Percentiles rank a stretch among this genome's conserved stretches.
These are phyloP conservation scores for Cyclaneusma minus DNA, from an alignment of 2,329 filamentous ascomycete species.

Conservation along the genomic window DNA sequence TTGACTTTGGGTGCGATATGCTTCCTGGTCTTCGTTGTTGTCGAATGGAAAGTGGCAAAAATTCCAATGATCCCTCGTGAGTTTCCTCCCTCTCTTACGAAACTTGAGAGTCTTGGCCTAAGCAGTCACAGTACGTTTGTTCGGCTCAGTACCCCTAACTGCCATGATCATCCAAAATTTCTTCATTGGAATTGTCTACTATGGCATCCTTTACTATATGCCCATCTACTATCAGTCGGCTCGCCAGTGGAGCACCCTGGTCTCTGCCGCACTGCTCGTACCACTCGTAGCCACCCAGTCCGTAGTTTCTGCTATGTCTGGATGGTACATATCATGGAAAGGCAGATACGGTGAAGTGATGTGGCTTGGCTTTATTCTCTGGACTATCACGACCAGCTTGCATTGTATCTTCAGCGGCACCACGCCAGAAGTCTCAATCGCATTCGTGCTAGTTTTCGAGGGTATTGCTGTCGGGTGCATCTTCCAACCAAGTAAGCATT, in stretches of 20 bases:
- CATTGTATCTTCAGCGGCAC: constrained; percentile 29
- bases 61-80: constrained; percentile 41
- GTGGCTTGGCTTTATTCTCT: constrained; percentile 21
- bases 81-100: constrained; percentile 6
- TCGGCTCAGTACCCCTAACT: constrained; percentile 33
- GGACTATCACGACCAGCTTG: constrained; percentile 35
- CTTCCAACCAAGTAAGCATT: constrained; percentile 23
- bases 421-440: constrained; percentile 30
- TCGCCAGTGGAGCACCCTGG: constrained; percentile 15
- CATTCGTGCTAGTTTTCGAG: constrained; percentile 31
- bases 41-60: constrained; percentile 37
- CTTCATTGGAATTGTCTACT: no score
- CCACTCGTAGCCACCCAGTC: constrained; percentile 33
- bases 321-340: constrained; percentile 38
- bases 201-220: constrained; percentile 44
- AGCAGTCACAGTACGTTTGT: constrained; percentile 28
- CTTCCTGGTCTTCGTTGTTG: constrained; percentile 31
- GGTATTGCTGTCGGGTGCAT: constrained; percentile 35
- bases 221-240: constrained; percentile 48
- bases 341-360: constrained; percentile 45
- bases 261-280: constrained; percentile 34
- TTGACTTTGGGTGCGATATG: constrained; percentile 31
- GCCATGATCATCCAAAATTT: constrained; percentile 42
- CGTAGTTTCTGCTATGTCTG: constrained; percentile 29
- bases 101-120: neutral